These are phyloP conservation scores for Plasmopara viticola DNA, from an alignment of 352 stramenopile species.

Conservation along the genomic window DNA sequence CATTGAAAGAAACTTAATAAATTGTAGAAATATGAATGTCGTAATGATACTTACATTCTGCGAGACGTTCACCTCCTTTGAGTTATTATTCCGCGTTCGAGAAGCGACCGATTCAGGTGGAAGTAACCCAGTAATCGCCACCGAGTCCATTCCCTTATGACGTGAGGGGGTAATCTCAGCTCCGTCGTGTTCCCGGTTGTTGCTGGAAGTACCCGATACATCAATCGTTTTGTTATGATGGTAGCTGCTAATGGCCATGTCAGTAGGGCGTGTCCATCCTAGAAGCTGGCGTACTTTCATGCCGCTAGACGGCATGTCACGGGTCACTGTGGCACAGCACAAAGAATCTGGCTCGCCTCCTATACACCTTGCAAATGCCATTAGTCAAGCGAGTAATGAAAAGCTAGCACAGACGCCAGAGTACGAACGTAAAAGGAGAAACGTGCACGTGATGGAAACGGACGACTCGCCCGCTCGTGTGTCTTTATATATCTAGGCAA, in stretches of 20 bases:
- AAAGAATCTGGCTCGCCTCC: constrained; percentile 45
- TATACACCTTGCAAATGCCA: constrained; percentile 51
- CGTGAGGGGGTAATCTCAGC: neutral
- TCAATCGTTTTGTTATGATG: constrained; percentile 2
- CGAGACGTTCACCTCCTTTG: constrained; percentile 10
- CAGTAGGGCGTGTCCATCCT: constrained; percentile 22
- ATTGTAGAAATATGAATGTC: too few relatives aligned
- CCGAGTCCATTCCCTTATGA: constrained; percentile 11
- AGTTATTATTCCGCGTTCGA: constrained; percentile 15
- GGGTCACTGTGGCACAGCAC: constrained; percentile 30
- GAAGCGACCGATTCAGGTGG: constrained; percentile 2
- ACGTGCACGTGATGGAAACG: constrained; percentile 28
- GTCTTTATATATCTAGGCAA: constrained; percentile 8
- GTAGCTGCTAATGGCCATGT: constrained; percentile 10
- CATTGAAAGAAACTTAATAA: too few relatives aligned
- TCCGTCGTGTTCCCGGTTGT: constrained; percentile 17
- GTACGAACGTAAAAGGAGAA: constrained; percentile 16
- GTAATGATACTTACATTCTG: constrained; percentile 4
- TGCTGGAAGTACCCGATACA: constrained; percentile 11
- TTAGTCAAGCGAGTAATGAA: constrained; percentile 12
- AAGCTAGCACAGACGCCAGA: constrained; percentile 1
- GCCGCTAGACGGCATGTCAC: constrained; percentile 21
- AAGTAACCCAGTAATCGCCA: constrained; percentile 6
- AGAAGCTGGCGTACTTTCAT: constrained; percentile 48
- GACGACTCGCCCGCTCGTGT: constrained; percentile 12